Conservation (phyloP, 2,329 filamentous ascomycete species). For the Exophiala phaeomuriformis region DNA sequence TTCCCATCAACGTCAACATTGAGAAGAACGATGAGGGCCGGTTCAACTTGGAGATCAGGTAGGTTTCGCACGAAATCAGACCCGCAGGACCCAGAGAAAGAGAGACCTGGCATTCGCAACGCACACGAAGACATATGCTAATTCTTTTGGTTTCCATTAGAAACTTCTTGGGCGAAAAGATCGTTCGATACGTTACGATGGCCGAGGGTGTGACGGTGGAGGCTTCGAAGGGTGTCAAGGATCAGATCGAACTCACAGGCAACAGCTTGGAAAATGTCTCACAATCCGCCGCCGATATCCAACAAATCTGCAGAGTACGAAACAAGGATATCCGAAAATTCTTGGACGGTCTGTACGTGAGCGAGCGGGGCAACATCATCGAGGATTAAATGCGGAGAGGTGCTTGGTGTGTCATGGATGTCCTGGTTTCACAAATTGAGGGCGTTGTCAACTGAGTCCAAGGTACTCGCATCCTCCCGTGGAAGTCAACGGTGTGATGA, state of each 20-base stretch:
- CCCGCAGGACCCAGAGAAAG: slow-evolving; percentile 20
- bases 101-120: background rate
- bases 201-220: slow-evolving; percentile 83
- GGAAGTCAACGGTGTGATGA: background rate
- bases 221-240: slow-evolving; percentile 88
- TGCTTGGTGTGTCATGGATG: background rate
- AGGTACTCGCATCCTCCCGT: background rate
- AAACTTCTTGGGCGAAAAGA: slow-evolving; percentile 99
- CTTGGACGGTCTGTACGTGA: slow-evolving; percentile 99
- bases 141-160: slow-evolving; percentile 39
- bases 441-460: background rate
- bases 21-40: slow-evolving; percentile 89
- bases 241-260: slow-evolving; percentile 85
- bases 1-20: slow-evolving; percentile 99
- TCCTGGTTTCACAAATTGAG: slow-evolving; percentile 1
- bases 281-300: slow-evolving; percentile 96
- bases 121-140: background rate
- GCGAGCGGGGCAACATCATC: slow-evolving; percentile 92
- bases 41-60: slow-evolving; percentile 95
- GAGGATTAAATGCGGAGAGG: slow-evolving; percentile 41
- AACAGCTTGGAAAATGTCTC: slow-evolving; percentile 98
- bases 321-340: slow-evolving; percentile 99
- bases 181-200: slow-evolving; percentile 87
- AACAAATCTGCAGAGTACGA: slow-evolving; percentile 98
- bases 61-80: slow-evolving; percentile 37